A percentile compares a stretch with the other conserved stretches of the same genome.
Evolutionary conservation across 2,329 filamentous ascomycete species (phyloP).

Genomic region (Alternaria arbusti): DNA sequence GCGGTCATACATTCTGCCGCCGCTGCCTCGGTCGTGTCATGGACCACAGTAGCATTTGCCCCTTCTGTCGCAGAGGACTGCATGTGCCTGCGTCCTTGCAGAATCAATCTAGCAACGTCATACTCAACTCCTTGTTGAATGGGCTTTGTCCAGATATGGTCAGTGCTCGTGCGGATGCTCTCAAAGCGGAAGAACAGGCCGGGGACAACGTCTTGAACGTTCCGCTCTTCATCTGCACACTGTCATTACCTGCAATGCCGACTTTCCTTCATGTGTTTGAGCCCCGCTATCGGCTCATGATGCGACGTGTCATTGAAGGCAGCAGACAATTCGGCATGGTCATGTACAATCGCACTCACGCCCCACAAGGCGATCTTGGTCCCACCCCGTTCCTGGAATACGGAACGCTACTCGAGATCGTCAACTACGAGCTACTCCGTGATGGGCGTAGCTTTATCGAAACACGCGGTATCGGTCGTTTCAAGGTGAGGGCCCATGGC

Average conservation of each 20-base stretch:
- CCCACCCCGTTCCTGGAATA: constrained; percentile 70
- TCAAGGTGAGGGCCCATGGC: constrained; percentile 70
- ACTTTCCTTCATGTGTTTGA: constrained; percentile 93
- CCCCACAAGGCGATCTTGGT: constrained; percentile 61
- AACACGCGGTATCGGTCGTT: constrained; percentile 76
- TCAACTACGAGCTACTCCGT: constrained; percentile 73
- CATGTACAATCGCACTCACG: constrained; percentile 65
- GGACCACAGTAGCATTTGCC: constrained; percentile 79
- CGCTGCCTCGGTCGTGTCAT: constrained; percentile 77
- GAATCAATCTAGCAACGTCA: constrained; percentile 64
- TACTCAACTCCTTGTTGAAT: constrained; percentile 68
- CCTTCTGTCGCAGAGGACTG: constrained; percentile 75
- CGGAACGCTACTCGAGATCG: constrained; percentile 79
- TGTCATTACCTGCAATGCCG: constrained; percentile 80
- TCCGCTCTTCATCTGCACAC: constrained; percentile 77
- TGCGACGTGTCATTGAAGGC: constrained; percentile 75
- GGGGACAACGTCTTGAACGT: constrained; percentile 65
- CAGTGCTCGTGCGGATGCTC: constrained; percentile 61
- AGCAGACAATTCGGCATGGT: constrained; percentile 86
- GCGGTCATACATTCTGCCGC: constrained; percentile 89
- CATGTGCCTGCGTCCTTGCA: constrained; percentile 59
- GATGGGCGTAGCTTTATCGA: constrained; percentile 86
- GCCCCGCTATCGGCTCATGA: constrained; percentile 89
- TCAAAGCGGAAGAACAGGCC: constrained; percentile 64
- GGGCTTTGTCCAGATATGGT: constrained; percentile 72